These are phyloP conservation scores for Pyronema domesticum DNA, from an alignment of 495 filamentous ascomycete genomes.

Conservation along the genomic window DNA sequence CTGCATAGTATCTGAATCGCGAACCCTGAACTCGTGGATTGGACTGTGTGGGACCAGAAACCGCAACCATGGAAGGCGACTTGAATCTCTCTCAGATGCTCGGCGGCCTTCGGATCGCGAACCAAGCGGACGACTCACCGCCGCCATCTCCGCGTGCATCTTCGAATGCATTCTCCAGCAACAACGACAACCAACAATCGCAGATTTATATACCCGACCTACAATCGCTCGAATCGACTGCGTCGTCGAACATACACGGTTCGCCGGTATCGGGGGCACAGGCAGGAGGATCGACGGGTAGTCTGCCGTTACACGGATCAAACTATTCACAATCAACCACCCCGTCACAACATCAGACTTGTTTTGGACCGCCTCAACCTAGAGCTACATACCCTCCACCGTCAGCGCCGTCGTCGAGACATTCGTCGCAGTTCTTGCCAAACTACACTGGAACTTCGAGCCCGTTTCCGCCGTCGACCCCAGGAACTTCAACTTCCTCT, in stretches of 20 bases:
- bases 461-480: constrained; percentile 6
- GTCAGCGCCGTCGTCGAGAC: constrained; percentile 15
- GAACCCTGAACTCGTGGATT: not conserved
- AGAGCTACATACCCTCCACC: constrained; percentile 19
- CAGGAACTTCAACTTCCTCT: constrained; percentile 26
- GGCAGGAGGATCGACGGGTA: not conserved
- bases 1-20: constrained; percentile 1
- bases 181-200: constrained; percentile 15
- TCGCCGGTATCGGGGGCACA: not conserved
- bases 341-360: constrained; percentile 1
- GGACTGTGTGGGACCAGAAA: not conserved
- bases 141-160: constrained; percentile 18
- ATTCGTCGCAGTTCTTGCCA: constrained; percentile 15
- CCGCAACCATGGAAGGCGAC: constrained; percentile 61
- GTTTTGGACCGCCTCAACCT: constrained; percentile 4
- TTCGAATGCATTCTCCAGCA: not conserved
- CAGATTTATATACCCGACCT: constrained; percentile 22
- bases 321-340: constrained; percentile 33
- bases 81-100: constrained; percentile 81
- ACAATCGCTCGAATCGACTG: constrained; percentile 12
- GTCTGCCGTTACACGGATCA: constrained; percentile 37
- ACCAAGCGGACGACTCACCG: constrained; percentile 70
- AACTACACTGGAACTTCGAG: constrained; percentile 1
- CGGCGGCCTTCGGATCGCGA: constrained; percentile 90
- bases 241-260: constrained; percentile 1